Percentiles rank a stretch among this genome's conserved stretches.
These are phyloP conservation scores for Thalassiosira profunda DNA, from an alignment of 108 stramenopile species.

Conservation along the genomic window DNA sequence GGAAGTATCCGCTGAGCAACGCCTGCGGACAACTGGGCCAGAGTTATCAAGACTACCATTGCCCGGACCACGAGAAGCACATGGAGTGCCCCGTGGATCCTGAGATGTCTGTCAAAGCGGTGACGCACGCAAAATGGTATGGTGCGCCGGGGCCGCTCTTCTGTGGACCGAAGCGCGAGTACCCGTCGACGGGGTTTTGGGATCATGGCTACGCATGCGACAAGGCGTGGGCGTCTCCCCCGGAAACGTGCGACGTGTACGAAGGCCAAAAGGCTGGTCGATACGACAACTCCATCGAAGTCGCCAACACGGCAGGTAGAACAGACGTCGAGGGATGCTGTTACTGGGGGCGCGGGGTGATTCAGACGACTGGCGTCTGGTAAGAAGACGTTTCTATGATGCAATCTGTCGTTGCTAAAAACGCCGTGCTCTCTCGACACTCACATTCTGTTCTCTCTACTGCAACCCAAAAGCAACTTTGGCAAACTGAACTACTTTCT, in stretches of 20 bases:
- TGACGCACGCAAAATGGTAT: slow-evolving; percentile 49
- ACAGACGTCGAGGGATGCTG: slow-evolving; percentile 35
- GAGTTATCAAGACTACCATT: slow-evolving; percentile 51
- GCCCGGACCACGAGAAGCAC: slow-evolving; percentile 39
- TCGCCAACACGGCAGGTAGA: slow-evolving; percentile 18
- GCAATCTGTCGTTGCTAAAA: background rate
- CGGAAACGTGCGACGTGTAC: slow-evolving; percentile 39
- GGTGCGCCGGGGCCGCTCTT: slow-evolving; percentile 44
- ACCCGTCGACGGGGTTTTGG: slow-evolving; percentile 51
- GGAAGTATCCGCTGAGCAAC: slow-evolving; percentile 43
- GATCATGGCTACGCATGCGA: slow-evolving; percentile 41
- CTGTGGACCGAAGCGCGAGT: slow-evolving; percentile 29
- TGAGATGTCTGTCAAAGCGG: slow-evolving; percentile 40
- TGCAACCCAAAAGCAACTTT: slow-evolving; percentile 56
- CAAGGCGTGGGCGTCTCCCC: slow-evolving; percentile 41
- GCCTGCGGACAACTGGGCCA: slow-evolving; percentile 55
- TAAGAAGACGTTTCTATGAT: background rate
- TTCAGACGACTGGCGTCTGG: background rate
- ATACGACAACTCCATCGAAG: slow-evolving; percentile 18
- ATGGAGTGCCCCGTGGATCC: slow-evolving; percentile 54
- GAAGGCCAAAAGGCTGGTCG: slow-evolving; percentile 43
- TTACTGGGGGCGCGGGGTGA: slow-evolving; percentile 37
- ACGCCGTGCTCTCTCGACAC: background rate
- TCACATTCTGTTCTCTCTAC: no score
- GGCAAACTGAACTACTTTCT: slow-evolving; percentile 52